These are phyloP conservation scores for Cystobasidium ongulense DNA, from an alignment of 768 basidiomycete genomes.

Conservation along the genomic window DNA sequence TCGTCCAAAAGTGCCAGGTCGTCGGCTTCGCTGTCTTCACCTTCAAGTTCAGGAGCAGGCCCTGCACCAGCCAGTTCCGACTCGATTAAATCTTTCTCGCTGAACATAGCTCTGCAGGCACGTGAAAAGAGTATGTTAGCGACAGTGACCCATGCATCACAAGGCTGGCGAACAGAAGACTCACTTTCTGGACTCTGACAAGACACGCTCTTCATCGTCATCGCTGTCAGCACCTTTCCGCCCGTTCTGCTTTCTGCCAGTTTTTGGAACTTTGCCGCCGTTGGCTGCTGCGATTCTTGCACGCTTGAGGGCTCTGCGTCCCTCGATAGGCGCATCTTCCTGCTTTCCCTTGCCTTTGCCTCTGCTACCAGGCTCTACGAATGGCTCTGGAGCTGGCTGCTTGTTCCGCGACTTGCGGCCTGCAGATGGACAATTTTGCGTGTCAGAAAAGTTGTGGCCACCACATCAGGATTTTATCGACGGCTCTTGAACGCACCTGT, in stretches of 20 bases:
- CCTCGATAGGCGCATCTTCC: background rate
- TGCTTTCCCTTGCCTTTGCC: constrained; percentile 1
- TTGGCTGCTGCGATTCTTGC: constrained; percentile 11
- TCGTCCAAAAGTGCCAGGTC: constrained; percentile 31
- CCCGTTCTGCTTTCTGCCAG: background rate
- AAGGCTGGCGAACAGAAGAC: background rate
- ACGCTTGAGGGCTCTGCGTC: background rate
- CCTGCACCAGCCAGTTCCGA: constrained; percentile 13
- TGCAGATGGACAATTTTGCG: constrained; percentile 9
- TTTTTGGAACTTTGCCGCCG: background rate
- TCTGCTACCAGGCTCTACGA: background rate
- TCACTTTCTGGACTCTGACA: constrained; percentile 45
- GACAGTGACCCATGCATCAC: background rate
- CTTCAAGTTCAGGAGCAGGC: background rate
- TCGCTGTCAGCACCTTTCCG: background rate
- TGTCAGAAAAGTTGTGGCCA: background rate
- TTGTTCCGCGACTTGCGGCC: constrained; percentile 22
- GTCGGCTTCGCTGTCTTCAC: constrained; percentile 28
- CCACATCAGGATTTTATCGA: background rate
- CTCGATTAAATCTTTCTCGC: constrained; percentile 38
- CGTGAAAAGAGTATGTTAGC: background rate
- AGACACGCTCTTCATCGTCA: constrained; percentile 37
- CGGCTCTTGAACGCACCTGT: constrained; percentile 40
- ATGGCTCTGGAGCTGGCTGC: constrained; percentile 22
- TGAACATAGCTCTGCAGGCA: constrained; percentile 36